Evolutionary conservation across 2,329 filamentous ascomycete genomes (phyloP).

Genomic region (Nannizziopsis barbatae): DNA sequence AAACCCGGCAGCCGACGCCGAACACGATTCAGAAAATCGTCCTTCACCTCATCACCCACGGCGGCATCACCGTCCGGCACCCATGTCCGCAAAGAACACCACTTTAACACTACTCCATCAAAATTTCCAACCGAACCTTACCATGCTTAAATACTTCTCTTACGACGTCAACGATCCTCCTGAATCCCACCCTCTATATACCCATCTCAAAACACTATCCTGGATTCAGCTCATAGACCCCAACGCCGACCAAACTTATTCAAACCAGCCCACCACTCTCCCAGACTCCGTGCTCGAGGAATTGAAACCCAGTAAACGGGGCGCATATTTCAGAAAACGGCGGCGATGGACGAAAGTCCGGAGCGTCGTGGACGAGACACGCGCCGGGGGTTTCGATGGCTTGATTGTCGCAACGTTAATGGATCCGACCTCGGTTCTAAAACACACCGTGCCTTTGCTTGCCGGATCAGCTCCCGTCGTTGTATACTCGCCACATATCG

Average conservation of each 20-base stretch:
- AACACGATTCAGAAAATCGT: neutral
- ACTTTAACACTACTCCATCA: slow-evolving; percentile 67
- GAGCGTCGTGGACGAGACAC: slow-evolving; percentile 61
- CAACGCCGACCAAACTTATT: slow-evolving; percentile 60
- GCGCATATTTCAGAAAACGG: slow-evolving; percentile 79
- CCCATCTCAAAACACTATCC: slow-evolving; percentile 69
- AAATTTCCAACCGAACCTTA: slow-evolving; percentile 77
- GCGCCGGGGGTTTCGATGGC: slow-evolving; percentile 67
- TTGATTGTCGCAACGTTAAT: slow-evolving; percentile 72
- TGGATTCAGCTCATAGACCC: slow-evolving; percentile 88
- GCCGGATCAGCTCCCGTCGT: slow-evolving; percentile 73
- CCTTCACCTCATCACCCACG: slow-evolving; percentile 14
- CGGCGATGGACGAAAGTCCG: slow-evolving; percentile 65
- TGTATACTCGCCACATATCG: slow-evolving; percentile 70
- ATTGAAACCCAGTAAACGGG: slow-evolving; percentile 72
- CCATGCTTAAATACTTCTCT: slow-evolving; percentile 77
- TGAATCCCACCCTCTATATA: slow-evolving; percentile 64
- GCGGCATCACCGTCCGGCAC: slow-evolving; percentile 16
- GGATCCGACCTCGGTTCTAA: slow-evolving; percentile 66
- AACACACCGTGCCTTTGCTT: slow-evolving; percentile 65
- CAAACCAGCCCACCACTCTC: slow-evolving; percentile 50
- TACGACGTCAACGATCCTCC: slow-evolving; percentile 60
- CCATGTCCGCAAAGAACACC: slow-evolving; percentile 42
- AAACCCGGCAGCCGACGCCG: neutral
- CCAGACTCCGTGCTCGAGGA: slow-evolving; percentile 51